A percentile compares a stretch with the other conserved stretches of the same genome.
Conservation (phyloP, 2,329 filamentous ascomycete species). For the Alternaria sp. region DNA sequence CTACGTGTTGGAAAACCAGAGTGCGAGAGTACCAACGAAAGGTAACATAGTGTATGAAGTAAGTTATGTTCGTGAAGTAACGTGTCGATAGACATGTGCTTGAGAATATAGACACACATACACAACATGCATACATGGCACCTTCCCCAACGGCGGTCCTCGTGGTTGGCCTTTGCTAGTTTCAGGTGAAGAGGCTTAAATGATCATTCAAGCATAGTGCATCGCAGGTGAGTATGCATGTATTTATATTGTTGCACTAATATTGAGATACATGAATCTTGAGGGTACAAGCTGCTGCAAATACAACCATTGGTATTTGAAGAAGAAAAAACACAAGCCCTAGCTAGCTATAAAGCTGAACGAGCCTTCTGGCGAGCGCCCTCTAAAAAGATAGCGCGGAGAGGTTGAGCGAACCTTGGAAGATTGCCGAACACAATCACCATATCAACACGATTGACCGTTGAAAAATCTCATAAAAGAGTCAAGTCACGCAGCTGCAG, state of each 20-base stretch:
- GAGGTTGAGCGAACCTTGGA: neutral
- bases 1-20: neutral
- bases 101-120: neutral
- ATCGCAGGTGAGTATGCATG: neutral
- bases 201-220: neutral
- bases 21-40: neutral
- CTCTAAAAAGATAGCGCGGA: too few species aligned
- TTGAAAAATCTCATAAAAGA: neutral
- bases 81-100: neutral
- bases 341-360: too few species aligned
- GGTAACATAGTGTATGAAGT: neutral
- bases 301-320: too few species aligned
- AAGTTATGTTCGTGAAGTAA: neutral
- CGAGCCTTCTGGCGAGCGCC: too few species aligned
- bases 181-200: neutral
- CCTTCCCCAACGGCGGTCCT: neutral
- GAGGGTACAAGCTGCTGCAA: neutral
- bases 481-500: neutral
- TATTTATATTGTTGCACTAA: neutral
- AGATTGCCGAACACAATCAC: too few species aligned
- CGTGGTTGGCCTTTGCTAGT: neutral
- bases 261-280: neutral
- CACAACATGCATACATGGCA: too few species aligned
- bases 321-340: too few species aligned
- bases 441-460: neutral